phyloP scores from a whole-genome alignment of 345 rosid genomes.

The Eucalyptus pauciflora region DNA sequence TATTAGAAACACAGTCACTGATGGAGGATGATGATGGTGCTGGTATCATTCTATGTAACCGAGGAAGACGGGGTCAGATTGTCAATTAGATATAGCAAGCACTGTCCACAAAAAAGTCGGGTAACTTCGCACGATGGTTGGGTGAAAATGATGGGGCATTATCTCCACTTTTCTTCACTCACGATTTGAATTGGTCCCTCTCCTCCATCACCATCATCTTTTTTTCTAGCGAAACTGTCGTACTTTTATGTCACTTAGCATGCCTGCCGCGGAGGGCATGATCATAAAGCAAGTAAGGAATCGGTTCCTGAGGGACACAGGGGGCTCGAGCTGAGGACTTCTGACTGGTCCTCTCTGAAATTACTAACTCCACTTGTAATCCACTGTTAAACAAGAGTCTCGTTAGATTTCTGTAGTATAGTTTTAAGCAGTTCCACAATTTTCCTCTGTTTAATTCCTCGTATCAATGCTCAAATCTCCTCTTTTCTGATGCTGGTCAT shows the following conservation, averaged over 20 bases:
- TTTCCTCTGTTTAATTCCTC: background rate
- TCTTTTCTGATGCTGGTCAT: background rate
- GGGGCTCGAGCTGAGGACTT: background rate
- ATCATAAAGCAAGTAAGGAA: background rate
- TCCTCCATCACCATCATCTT: background rate
- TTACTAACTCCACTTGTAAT: background rate
- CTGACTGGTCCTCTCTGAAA: background rate
- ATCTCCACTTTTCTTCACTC: background rate
- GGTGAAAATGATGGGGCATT: background rate
- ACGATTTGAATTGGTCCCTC: background rate
- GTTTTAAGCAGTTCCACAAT: background rate
- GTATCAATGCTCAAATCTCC: background rate
- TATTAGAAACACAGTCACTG: background rate
- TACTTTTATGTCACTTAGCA: background rate
- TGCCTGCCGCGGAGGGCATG: background rate
- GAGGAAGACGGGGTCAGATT: background rate
- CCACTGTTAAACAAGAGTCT: background rate
- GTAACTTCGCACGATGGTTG: background rate
- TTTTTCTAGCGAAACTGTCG: background rate
- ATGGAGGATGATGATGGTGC: background rate
- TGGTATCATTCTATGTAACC: background rate
- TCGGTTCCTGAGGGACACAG: background rate
- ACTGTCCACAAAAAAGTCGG: background rate
- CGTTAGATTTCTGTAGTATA: background rate
- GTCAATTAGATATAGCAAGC: background rate